phyloP scores from a whole-genome alignment of 2,329 filamentous ascomycete species.

The Trichoderma koningii region DNA sequence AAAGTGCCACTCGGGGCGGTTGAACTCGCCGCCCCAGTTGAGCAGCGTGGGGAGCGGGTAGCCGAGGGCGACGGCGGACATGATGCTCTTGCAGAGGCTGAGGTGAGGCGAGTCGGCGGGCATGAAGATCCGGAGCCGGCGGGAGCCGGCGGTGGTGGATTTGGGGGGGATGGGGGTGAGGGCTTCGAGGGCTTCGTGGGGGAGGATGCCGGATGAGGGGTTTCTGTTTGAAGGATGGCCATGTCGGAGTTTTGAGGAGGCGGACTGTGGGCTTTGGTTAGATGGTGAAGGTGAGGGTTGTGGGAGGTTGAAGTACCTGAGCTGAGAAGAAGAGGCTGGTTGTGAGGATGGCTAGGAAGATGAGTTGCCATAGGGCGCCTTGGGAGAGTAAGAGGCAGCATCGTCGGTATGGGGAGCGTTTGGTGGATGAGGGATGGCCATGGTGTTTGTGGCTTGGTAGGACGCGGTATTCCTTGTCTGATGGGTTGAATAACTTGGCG shows the following conservation, averaged over 20 bases:
- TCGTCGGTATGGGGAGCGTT: neutral
- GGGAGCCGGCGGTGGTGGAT: conserved; percentile 23
- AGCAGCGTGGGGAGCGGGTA: conserved; percentile 43
- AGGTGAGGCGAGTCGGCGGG: conserved; percentile 42
- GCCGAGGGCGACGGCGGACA: conserved; percentile 43
- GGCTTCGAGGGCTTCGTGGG: neutral
- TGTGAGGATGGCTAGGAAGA: neutral
- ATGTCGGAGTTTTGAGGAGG: conserved; percentile 2
- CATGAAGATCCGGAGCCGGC: conserved; percentile 43
- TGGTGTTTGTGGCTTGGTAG: conserved; percentile 1
- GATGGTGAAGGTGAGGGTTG: neutral
- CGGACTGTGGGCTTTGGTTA: neutral
- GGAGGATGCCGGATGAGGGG: neutral
- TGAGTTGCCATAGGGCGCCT: neutral
- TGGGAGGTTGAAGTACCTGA: neutral
- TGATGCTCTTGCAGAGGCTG: conserved; percentile 44
- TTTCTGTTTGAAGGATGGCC: neutral
- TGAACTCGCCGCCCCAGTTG: conserved; percentile 45
- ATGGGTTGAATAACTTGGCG: neutral
- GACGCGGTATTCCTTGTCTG: neutral
- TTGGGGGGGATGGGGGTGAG: neutral
- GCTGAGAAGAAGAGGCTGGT: conserved; percentile 17
- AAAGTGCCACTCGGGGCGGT: conserved; percentile 43
- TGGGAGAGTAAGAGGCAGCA: neutral
- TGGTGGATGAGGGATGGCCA: neutral